phyloP scores from a whole-genome alignment of 352 stramenopile species.

The Phytophthora foliorum region DNA sequence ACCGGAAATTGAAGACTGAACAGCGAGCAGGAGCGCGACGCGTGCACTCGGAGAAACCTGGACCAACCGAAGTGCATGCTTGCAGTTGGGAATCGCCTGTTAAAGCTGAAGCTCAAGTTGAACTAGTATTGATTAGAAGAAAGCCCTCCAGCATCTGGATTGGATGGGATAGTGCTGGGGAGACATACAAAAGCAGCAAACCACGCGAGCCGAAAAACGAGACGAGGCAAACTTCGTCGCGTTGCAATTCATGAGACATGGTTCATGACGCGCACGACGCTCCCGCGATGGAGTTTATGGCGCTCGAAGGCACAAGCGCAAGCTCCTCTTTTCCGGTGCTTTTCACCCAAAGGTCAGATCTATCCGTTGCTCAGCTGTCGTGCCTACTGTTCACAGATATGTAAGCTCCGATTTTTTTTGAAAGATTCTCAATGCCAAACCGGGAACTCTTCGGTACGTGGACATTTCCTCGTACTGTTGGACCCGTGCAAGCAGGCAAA shows the following conservation, averaged over 20 bases:
- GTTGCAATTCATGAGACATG: conserved; percentile 27
- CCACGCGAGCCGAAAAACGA: conserved; percentile 15
- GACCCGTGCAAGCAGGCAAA: too few species aligned
- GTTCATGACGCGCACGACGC: conserved; percentile 21
- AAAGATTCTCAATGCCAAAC: neutral
- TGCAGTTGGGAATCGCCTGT: conserved; percentile 6
- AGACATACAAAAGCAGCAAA: neutral
- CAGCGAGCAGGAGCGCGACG: neutral
- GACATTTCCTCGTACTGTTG: too few species aligned
- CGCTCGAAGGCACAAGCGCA: too few species aligned
- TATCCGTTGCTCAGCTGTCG: conserved; percentile 16
- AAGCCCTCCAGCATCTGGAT: conserved; percentile 19
- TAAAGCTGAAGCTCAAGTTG: conserved; percentile 24
- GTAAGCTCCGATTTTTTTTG: too few species aligned
- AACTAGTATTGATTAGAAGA: conserved; percentile 33
- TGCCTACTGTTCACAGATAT: neutral
- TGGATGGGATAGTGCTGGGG: conserved; percentile 20
- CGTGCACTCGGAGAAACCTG: neutral
- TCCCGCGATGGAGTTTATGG: conserved; percentile 3
- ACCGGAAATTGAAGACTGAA: conserved; percentile 21
- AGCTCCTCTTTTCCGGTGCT: conserved; percentile 6
- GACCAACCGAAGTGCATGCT: conserved; percentile 13
- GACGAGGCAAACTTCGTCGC: conserved; percentile 20
- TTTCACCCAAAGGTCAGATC: conserved; percentile 14
- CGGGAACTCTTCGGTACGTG: neutral